These are phyloP conservation scores for Salix purpurea DNA, from an alignment of 345 rosid species.

Conservation along the genomic window DNA sequence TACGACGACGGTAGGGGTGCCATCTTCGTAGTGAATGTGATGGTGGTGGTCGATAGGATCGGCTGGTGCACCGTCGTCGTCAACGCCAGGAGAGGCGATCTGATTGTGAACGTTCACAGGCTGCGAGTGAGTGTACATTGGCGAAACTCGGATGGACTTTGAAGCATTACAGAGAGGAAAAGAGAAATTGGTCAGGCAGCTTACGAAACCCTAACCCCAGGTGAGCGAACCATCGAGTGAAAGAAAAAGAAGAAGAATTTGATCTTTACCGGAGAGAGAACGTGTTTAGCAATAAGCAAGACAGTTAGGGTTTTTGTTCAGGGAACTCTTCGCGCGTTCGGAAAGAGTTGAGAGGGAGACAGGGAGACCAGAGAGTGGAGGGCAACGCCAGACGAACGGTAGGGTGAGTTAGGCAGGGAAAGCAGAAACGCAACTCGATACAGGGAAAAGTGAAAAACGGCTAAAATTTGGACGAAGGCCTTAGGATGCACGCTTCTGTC, in stretches of 20 bases:
- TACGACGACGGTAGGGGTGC: conserved; percentile 35
- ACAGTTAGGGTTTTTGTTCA: no score
- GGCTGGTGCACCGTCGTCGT: conserved; percentile 32
- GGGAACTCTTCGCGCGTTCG: no score
- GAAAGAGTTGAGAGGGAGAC: neutral
- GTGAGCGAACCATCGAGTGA: no score
- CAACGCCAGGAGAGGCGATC: conserved; percentile 33
- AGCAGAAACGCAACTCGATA: neutral
- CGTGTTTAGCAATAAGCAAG: no score
- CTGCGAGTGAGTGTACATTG: conserved; percentile 66
- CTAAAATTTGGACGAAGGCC: no score
- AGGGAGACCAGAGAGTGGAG: conserved; percentile 9
- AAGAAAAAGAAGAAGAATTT: neutral
- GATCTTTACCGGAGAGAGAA: no score
- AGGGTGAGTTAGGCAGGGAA: neutral
- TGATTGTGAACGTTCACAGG: conserved; percentile 47
- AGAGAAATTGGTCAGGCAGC: neutral
- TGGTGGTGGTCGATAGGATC: conserved; percentile 41
- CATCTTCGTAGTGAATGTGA: conserved; percentile 39
- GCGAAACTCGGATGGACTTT: neutral
- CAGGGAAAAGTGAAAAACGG: no score
- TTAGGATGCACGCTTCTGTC: no score
- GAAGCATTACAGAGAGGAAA: conserved; percentile 33
- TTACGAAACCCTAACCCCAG: conserved; percentile 22
- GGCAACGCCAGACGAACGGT: neutral